These are phyloP conservation scores for Colletotrichum lupini DNA, from an alignment of 2,329 filamentous ascomycete genomes.

Conservation along the genomic window DNA sequence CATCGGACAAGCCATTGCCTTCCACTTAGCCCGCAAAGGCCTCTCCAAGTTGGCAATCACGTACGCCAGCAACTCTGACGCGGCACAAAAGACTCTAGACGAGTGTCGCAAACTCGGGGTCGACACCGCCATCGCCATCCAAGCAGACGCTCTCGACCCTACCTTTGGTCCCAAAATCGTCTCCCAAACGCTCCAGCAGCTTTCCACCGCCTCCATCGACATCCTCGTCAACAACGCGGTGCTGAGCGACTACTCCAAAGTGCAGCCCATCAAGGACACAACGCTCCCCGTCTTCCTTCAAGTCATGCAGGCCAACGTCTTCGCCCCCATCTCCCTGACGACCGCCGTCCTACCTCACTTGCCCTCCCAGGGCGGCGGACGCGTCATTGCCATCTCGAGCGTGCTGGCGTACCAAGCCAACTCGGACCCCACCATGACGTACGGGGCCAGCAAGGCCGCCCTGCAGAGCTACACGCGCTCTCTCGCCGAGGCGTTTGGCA, in stretches of 20 bases:
- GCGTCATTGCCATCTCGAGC: slow-evolving; percentile 48
- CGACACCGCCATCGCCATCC: not conserved
- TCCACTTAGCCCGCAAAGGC: not conserved
- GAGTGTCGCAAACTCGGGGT: not conserved
- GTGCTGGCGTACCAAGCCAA: slow-evolving; percentile 28
- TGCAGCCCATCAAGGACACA: slow-evolving; percentile 1
- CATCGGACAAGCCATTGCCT: not conserved
- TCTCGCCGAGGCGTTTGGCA: slow-evolving; percentile 45
- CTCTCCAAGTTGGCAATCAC: not conserved
- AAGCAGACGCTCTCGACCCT: not conserved
- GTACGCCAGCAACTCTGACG: not conserved
- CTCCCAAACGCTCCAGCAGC: not conserved
- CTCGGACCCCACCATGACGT: slow-evolving; percentile 34
- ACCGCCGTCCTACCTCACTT: slow-evolving; percentile 44
- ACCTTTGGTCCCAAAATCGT: slow-evolving; percentile 3
- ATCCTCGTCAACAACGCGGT: slow-evolving; percentile 26
- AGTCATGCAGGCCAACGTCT: slow-evolving; percentile 24
- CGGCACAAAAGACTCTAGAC: not conserved
- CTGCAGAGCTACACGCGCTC: slow-evolving; percentile 42
- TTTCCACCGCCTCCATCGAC: slow-evolving; percentile 10
- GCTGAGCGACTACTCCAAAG: not conserved
- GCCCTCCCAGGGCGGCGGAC: slow-evolving; percentile 38
- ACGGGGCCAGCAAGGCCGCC: slow-evolving; percentile 48
- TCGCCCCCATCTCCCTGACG: slow-evolving; percentile 42
- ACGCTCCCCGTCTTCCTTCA: not conserved